Evolutionary conservation across 78 protist genomes (phyloP).

Genomic region (Pelomyxa schiedti): DNA sequence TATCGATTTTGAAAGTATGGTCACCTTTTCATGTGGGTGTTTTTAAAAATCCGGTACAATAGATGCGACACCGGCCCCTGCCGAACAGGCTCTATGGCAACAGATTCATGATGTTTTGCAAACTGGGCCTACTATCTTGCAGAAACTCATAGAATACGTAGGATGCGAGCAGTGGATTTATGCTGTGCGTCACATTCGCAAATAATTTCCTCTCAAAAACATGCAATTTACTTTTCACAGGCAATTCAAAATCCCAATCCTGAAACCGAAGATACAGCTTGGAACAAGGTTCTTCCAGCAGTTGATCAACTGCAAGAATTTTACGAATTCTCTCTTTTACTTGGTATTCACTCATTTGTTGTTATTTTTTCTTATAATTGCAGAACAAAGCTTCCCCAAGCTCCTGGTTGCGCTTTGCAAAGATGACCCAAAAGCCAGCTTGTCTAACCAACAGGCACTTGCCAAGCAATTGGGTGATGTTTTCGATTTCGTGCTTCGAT

Average conservation of each 20-base stretch:
- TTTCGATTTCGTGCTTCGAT: constrained; percentile 57
- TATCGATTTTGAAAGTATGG: too few relatives aligned
- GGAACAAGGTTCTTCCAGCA: constrained; percentile 56
- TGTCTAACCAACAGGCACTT: constrained; percentile 66
- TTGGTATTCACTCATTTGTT: not conserved
- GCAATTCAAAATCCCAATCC: constrained; percentile 56
- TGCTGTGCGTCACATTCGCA: constrained; percentile 13
- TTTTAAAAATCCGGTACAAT: too few relatives aligned
- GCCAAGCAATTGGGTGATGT: constrained; percentile 73
- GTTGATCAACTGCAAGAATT: constrained; percentile 56
- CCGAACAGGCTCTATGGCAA: too few relatives aligned
- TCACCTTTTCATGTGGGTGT: too few relatives aligned
- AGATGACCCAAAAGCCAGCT: constrained; percentile 29
- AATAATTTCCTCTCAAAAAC: not conserved
- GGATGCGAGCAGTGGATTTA: constrained; percentile 55
- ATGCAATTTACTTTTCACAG: not conserved
- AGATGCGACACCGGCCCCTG: too few relatives aligned
- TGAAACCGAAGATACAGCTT: constrained; percentile 60
- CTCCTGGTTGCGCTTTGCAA: constrained; percentile 62
- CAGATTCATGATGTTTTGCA: constrained; percentile 26
- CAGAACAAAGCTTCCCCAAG: constrained; percentile 36
- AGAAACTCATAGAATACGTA: constrained; percentile 19
- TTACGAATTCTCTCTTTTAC: constrained; percentile 43
- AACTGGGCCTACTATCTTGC: constrained; percentile 36
- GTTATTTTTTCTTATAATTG: not conserved